A percentile compares a stretch with the other conserved stretches of the same genome.
phyloP scores from a whole-genome alignment of 116 monocot genomes.

The Posidonia oceanica region DNA sequence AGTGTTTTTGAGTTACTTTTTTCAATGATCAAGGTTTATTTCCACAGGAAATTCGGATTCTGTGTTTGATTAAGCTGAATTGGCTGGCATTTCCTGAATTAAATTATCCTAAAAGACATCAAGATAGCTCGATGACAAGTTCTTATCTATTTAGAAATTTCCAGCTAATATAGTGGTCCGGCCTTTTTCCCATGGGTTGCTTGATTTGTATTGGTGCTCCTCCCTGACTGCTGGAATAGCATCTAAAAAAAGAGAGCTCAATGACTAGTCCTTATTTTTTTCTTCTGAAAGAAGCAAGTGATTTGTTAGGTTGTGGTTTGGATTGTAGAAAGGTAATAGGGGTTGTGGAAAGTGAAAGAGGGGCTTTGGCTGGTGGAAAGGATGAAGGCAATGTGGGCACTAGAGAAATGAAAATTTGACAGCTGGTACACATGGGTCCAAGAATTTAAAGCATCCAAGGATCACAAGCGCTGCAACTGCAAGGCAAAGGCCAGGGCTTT shows the following conservation, averaged over 20 bases:
- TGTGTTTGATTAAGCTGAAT: background rate
- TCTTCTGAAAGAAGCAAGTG: background rate
- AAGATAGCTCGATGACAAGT: background rate
- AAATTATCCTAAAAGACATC: background rate
- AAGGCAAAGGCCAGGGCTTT: background rate
- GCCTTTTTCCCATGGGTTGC: background rate
- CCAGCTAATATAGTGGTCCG: background rate
- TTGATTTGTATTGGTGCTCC: background rate
- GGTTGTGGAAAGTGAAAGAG: background rate
- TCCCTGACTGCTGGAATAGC: background rate
- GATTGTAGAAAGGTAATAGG: background rate
- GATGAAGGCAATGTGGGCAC: slow-evolving; percentile 2
- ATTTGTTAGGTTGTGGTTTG: background rate
- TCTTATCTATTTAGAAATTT: background rate
- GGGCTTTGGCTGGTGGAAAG: background rate
- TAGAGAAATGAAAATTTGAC: background rate
- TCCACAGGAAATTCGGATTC: background rate
- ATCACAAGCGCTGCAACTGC: slow-evolving; percentile 2
- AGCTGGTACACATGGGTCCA: background rate
- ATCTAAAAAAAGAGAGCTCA: slow-evolving; percentile 1
- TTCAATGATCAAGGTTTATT: no score
- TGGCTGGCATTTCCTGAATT: background rate
- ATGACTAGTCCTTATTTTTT: background rate
- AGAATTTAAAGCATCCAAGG: background rate
- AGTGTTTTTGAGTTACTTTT: background rate